Evolutionary conservation across 306 rosid species (phyloP), one percentile per base, ranked within the genome.

Genomic region (Glycine tomentella): DNA sequence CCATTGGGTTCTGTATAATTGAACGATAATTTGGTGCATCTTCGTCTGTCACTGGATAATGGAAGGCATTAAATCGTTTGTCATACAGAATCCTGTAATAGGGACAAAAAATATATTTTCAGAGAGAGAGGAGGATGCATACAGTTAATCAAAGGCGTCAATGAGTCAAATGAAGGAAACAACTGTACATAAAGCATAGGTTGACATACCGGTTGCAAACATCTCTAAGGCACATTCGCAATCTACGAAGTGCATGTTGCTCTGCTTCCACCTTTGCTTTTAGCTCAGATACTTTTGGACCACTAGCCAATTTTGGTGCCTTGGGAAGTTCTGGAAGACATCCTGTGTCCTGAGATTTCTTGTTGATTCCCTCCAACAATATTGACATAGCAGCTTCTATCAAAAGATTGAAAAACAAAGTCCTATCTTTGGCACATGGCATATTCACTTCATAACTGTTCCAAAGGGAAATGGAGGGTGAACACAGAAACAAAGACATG

Each of bases 201-300:
- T 42, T 40, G 70, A 84, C 93, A 81, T 77, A 95, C 99, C 99
- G 87, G 82, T 95, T 95, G 91, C 99, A 95, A 80, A 95, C 64
- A 90, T 95, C 99, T 88, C 99, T 90, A 66, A 95, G 97, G 87
- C 99, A 95, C 99, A 95, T 95, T 59, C 98, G 92, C 87, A 95
- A 79, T 81, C 99, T 94, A 44, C 99, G 96, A 66, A 95, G 96
- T 40, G 98, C 97, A 89, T 91, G 97, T 88, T 95, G 99, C 89
- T 95, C 98, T 42, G 98, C 94, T 81, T 95, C 99, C 53, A 91
- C 88, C 83, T 89, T 91, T 66, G 99, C 97, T 90, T 82, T 95
- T 80, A 93, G 85, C 90, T 95, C 99, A 46, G 98, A 95, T 67
- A 78, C 87, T 89, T 95, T 95, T 40, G 97, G 97, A 84, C 98